Evolutionary conservation across 176 grass and related monocot genomes (phyloP).

Genomic region (Carex scoparia): DNA sequence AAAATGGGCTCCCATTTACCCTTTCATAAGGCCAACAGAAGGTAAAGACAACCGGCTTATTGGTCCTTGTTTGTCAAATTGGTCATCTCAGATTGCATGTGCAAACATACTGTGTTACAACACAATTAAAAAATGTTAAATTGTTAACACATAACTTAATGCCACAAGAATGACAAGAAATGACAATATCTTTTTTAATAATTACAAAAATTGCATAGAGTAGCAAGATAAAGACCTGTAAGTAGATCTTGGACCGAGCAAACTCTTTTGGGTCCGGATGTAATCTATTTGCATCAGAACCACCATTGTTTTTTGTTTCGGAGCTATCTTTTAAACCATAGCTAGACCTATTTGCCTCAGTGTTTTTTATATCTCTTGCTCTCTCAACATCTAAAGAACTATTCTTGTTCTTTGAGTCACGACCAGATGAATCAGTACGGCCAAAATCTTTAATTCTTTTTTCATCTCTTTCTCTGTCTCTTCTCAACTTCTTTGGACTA

Average conservation of each 20-base stretch:
- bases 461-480: slow-evolving; percentile 22
- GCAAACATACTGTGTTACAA: background rate
- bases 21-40: background rate
- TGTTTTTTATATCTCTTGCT: background rate
- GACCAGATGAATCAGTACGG: background rate
- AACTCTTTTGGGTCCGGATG: slow-evolving; percentile 6
- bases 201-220: background rate
- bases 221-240: slow-evolving; percentile 16
- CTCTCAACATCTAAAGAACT: background rate
- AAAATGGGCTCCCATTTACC: background rate
- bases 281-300: background rate
- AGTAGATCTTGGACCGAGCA: slow-evolving; percentile 19
- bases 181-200: background rate
- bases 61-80: background rate
- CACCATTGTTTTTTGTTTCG: background rate
- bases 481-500: slow-evolving; percentile 17
- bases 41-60: background rate
- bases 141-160: too few species aligned
- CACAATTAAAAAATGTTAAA: background rate
- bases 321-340: slow-evolving; percentile 3
- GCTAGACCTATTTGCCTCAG: background rate
- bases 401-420: background rate
- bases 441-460: background rate
- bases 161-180: background rate
- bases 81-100: background rate